phyloP scores from a whole-genome alignment of 331 rosid genomes.

The Pyrus hybrid region DNA sequence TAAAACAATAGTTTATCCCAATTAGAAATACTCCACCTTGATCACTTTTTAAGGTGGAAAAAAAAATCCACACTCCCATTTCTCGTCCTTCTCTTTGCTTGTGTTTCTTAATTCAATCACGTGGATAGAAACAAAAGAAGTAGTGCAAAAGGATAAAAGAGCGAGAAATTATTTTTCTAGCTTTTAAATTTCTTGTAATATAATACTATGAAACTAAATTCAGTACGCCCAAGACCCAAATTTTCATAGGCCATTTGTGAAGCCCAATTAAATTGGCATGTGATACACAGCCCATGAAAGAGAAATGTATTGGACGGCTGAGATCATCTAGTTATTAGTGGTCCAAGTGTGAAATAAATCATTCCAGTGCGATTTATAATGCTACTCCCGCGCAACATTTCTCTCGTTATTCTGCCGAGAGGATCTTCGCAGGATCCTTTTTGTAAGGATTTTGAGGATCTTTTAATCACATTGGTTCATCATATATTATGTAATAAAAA shows the following conservation, averaged over 20 bases:
- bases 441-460: too few species aligned
- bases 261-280: background rate
- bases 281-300: background rate
- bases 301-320: background rate
- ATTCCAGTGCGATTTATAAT: background rate
- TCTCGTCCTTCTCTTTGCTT: too few species aligned
- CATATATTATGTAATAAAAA: too few species aligned
- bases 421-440: too few species aligned
- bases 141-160: too few species aligned
- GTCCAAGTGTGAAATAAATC: background rate
- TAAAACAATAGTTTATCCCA: too few species aligned
- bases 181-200: background rate
- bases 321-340: background rate
- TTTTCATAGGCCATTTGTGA: background rate
- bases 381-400: background rate
- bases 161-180: background rate
- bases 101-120: too few species aligned
- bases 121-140: too few species aligned
- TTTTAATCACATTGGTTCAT: too few species aligned
- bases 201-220: background rate
- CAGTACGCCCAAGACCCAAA: background rate
- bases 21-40: background rate
- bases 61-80: too few species aligned
- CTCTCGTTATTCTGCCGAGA: too few species aligned
- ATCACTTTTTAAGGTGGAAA: background rate